phyloP scores from a whole-genome alignment of 805 yeast genomes.

The Candida odintsovae region DNA sequence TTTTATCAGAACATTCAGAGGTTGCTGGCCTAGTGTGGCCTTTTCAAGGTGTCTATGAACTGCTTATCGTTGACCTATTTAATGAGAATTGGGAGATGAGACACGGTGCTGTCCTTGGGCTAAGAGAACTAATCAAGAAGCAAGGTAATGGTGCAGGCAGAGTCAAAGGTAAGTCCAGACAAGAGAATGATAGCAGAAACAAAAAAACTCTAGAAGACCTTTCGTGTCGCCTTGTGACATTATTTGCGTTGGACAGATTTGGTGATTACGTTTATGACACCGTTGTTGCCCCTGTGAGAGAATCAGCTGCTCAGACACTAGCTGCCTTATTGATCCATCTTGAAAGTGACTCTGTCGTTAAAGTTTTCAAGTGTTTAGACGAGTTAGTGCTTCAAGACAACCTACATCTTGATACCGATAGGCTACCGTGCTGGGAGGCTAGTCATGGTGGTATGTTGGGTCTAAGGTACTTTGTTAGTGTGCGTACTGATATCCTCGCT shows the following conservation, averaged over 20 bases:
- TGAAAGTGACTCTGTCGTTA: conserved; percentile 44
- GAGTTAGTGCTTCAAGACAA: conserved; percentile 63
- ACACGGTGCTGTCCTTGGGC: conserved; percentile 92
- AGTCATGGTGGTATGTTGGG: conserved; percentile 98
- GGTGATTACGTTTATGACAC: conserved; percentile 97
- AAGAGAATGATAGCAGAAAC: conserved; percentile 64
- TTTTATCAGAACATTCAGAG: conserved; percentile 63
- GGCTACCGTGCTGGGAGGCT: conserved; percentile 84
- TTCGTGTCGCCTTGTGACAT: conserved; percentile 75
- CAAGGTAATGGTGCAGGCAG: conserved; percentile 89
- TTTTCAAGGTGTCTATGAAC: conserved; percentile 86
- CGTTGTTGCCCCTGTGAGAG: conserved; percentile 97
- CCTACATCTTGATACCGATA: conserved; percentile 19
- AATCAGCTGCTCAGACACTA: conserved; percentile 90
- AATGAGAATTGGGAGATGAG: conserved; percentile 90
- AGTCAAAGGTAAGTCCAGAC: conserved; percentile 51
- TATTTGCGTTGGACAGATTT: conserved; percentile 89
- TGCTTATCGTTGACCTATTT: conserved; percentile 71
- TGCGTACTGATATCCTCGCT: conserved; percentile 72
- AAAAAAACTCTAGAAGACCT: conserved; percentile 75
- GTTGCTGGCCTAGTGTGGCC: conserved; percentile 84
- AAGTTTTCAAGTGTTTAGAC: conserved; percentile 60
- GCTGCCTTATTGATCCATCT: conserved; percentile 85
- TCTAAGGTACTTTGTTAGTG: conserved; percentile 83
- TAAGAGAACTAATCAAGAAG: conserved; percentile 75